Base-by-base conservation (phyloP, 805 yeast genomes). In the Zygotorulaspora sp. region DNA sequence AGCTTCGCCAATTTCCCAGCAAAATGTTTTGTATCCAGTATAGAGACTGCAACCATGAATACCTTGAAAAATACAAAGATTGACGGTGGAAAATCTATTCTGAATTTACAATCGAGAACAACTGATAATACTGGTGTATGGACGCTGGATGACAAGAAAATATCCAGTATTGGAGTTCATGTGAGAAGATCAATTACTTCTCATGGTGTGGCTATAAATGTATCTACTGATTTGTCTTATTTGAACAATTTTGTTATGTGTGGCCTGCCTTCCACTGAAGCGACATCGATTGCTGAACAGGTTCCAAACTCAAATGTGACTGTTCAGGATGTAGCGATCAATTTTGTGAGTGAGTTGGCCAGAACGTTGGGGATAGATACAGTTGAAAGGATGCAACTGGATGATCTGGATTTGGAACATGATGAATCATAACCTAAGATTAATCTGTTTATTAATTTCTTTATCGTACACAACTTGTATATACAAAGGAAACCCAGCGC, bases 81-180 rank as follows among this genome's bases (percentile, higher is more conserved):
- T 8, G 32, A 33, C 8, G 32, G 20, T 5, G 9, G 36, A 21
- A 19, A 35, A 21, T 43, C 33, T 5, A 15, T 41, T 2, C 48
- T 55, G 20, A 44, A 51, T 21, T 35, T 63, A 3, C 35, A 40
- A 18, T 49, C 61, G 10, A 66, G 62, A 43, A 66, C 72, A 12
- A 83, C 85, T 0, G 75, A 70, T 12, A 75, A 87, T 49, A 90
- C 96, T 0, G 97, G 97, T 0, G 95, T 90, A 2, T 90, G 97
- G 97, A 67, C 81, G 24, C 62, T 65, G 10, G 53, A 67, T 4
- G 62, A 69, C 37, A 53, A 63, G 20, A 89, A 92, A 58, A 81
- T 92, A 21, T 89, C 95, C 1, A 83, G 96, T 16, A 75, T 94
- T 4, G 98, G 98, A 0, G 78, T 90, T 35, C 88, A 87, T 52